Conservation (phyloP, 495 filamentous ascomycete genomes). For the Xylona heveae region DNA sequence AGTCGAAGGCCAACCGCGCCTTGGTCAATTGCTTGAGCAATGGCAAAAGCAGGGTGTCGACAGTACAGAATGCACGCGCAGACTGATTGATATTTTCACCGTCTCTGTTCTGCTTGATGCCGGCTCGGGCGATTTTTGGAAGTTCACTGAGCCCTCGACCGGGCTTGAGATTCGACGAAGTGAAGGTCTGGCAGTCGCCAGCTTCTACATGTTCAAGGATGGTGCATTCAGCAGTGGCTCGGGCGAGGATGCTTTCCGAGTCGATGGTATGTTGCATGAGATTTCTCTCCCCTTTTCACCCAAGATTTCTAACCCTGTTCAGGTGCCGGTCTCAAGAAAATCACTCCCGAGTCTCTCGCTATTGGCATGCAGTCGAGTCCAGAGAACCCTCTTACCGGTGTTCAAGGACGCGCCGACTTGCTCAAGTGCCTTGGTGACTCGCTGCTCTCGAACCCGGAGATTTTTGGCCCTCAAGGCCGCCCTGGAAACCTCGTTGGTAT, state of each 20-base stretch:
- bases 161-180: conserved; percentile 26
- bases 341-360: conserved; percentile 26
- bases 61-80: conserved; percentile 36
- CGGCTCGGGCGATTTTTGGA: conserved; percentile 41
- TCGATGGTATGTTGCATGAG: too few species aligned
- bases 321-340: not conserved
- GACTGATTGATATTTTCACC: conserved; percentile 44
- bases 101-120: conserved; percentile 50
- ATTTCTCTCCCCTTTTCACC: too few species aligned
- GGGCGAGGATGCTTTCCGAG: conserved; percentile 74
- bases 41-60: conserved; percentile 27
- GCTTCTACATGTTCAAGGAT: conserved; percentile 33
- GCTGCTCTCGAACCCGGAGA: conserved; percentile 21
- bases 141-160: conserved; percentile 27
- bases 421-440: conserved; percentile 26
- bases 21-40: conserved; percentile 40
- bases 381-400: conserved; percentile 29
- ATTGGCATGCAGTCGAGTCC: too few species aligned
- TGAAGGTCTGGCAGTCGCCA: conserved; percentile 36
- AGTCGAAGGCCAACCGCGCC: conserved; percentile 41
- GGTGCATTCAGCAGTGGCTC: too few species aligned
- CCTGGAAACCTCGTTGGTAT: conserved; percentile 34
- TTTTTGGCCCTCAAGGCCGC: conserved; percentile 26
- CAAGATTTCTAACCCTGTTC: conserved; percentile 7
- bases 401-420: conserved; percentile 24